Conservation (phyloP, 176 grass and related monocot species). For the Triticum turgidum region DNA sequence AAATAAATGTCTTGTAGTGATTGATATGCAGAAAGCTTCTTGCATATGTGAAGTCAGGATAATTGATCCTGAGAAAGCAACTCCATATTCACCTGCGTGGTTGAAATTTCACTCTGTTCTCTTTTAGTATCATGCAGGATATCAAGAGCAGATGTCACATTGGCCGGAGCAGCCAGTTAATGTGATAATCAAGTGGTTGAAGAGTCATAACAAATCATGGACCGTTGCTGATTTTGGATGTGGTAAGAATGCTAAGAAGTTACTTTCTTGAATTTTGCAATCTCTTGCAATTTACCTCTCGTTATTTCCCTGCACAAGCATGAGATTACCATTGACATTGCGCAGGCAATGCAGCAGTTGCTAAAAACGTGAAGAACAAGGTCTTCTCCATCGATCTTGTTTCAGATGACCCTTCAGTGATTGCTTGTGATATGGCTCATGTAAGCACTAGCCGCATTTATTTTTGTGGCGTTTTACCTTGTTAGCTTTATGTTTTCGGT, state of each 20-base stretch:
- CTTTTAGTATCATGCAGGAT: conserved; percentile 97
- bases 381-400: conserved; percentile 98
- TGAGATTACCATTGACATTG: conserved; percentile 19
- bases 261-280: not conserved
- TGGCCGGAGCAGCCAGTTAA: conserved; percentile 95
- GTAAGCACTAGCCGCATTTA: conserved; percentile 46
- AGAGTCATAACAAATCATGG: conserved; percentile 63
- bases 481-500: not conserved
- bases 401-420: conserved; percentile 82
- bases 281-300: conserved; percentile 4
- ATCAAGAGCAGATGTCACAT: conserved; percentile 85
- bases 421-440: conserved; percentile 97
- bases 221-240: conserved; percentile 97
- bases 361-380: conserved; percentile 94
- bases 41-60: not conserved
- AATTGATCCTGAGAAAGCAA: not conserved
- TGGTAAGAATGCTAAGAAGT: conserved; percentile 51
- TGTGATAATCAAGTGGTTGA: conserved; percentile 83
- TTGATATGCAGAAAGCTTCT: not conserved
- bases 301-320: conserved; percentile 15
- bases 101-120: conserved; percentile 32
- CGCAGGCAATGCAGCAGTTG: conserved; percentile 69
- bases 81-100: not conserved
- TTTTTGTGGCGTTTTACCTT: not conserved
- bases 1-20: not conserved